Evolutionary conservation across 2,329 filamentous ascomycete species (phyloP).

Genomic region (Sporothrix phasma): DNA sequence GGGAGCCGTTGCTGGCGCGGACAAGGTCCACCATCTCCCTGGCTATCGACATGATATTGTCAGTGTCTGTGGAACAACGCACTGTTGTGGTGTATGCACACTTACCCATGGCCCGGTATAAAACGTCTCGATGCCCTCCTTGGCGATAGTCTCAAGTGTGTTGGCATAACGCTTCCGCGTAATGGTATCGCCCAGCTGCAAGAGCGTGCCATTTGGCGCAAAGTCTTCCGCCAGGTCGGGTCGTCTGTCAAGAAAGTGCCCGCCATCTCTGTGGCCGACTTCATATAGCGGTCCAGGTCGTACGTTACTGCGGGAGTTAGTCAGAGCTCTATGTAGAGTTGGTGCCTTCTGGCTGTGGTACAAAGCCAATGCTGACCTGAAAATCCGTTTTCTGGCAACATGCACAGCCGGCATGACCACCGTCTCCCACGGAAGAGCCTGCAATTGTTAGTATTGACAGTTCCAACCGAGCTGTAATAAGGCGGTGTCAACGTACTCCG

Average conservation of each 20-base stretch:
- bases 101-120: constrained; percentile 31
- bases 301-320: constrained; percentile 43
- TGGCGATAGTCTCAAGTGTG: constrained; percentile 68
- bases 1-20: constrained; percentile 63
- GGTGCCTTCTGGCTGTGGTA: not conserved
- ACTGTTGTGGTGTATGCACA: not conserved
- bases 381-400: constrained; percentile 66
- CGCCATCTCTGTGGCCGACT: constrained; percentile 25
- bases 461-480: not conserved
- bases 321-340: not conserved
- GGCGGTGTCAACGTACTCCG: constrained; percentile 36
- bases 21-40: constrained; percentile 62
- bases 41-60: constrained; percentile 36
- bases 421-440: constrained; percentile 55
- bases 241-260: constrained; percentile 62
- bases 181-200: constrained; percentile 66
- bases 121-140: constrained; percentile 43
- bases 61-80: not conserved
- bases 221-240: constrained; percentile 77
- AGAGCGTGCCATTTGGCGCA: constrained; percentile 63
- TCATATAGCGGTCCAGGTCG: constrained; percentile 69
- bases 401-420: constrained; percentile 66
- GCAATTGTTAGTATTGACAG: not conserved
- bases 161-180: constrained; percentile 68
- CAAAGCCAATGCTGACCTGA: constrained; percentile 24